phyloP scores from a whole-genome alignment of 225 moss, liverwort and hornwort genomes.

The Pseudisothecium myosuroides region DNA sequence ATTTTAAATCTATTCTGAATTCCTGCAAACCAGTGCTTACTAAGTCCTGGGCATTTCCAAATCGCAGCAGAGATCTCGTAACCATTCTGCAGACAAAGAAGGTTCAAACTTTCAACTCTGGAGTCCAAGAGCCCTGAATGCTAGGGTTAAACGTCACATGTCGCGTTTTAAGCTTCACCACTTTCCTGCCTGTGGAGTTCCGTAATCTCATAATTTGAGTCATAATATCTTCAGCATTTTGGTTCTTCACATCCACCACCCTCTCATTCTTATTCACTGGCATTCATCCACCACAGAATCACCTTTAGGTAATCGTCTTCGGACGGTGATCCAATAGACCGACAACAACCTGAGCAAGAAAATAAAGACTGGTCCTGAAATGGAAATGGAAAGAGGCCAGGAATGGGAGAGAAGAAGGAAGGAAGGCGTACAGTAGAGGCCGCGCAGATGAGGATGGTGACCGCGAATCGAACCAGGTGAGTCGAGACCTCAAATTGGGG shows the following conservation, averaged over 20 bases:
- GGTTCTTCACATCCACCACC: slow-evolving; percentile 87
- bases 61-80: background rate
- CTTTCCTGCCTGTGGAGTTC: slow-evolving; percentile 87
- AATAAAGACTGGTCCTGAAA: background rate
- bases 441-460: slow-evolving; percentile 70
- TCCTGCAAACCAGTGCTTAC: background rate
- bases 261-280: slow-evolving; percentile 90
- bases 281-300: background rate
- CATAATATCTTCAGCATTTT: slow-evolving; percentile 45
- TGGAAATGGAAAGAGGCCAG: background rate
- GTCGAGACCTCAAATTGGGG: slow-evolving; percentile 72
- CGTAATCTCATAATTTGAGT: slow-evolving; percentile 73
- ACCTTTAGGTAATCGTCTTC: background rate
- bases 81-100: background rate
- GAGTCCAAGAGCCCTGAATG: slow-evolving; percentile 83
- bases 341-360: background rate
- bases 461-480: slow-evolving; percentile 55
- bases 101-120: slow-evolving; percentile 25
- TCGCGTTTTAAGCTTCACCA: slow-evolving; percentile 86
- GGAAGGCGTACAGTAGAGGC: slow-evolving; percentile 40
- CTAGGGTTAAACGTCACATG: slow-evolving; percentile 91
- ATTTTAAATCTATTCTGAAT: background rate
- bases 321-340: background rate
- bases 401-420: background rate
- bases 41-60: background rate